Conservation (phyloP, 2,329 filamentous ascomycete genomes). For the Xylariaceae sp. region DNA sequence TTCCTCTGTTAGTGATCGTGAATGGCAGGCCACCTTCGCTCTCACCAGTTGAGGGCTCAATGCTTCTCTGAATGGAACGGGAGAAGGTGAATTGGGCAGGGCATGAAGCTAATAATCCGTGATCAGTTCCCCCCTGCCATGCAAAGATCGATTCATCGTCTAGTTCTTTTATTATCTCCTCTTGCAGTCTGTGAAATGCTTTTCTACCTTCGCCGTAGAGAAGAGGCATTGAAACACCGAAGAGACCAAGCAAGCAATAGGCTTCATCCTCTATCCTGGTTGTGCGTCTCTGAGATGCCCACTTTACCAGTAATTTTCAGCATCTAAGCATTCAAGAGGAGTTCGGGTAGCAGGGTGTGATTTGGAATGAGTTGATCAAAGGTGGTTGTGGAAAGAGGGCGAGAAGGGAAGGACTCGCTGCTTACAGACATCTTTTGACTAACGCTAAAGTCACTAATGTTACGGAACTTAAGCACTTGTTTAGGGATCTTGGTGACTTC, state of each 20-base stretch:
- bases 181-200: conserved; percentile 9
- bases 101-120: conserved; percentile 12
- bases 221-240: conserved; percentile 8
- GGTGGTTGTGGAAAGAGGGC: no score
- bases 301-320: conserved; percentile 24
- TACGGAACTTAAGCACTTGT: conserved; percentile 6
- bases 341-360: not conserved
- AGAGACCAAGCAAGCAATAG: conserved; percentile 13
- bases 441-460: conserved; percentile 11
- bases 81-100: conserved; percentile 13
- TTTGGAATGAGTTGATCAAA: not conserved
- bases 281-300: conserved; percentile 6
- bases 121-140: conserved; percentile 23
- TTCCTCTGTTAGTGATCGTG: conserved; percentile 1
- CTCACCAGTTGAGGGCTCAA: not conserved
- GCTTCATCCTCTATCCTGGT: conserved; percentile 15
- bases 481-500: conserved; percentile 3
- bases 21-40: not conserved
- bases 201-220: conserved; percentile 16
- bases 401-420: no score
- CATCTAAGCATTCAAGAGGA: conserved; percentile 30
- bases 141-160: conserved; percentile 37
- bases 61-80: not conserved
- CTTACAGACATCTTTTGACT: conserved; percentile 16
- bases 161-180: conserved; percentile 23